phyloP scores from a whole-genome alignment of 129 eudicot genomes.

The Flaveria linearis region DNA sequence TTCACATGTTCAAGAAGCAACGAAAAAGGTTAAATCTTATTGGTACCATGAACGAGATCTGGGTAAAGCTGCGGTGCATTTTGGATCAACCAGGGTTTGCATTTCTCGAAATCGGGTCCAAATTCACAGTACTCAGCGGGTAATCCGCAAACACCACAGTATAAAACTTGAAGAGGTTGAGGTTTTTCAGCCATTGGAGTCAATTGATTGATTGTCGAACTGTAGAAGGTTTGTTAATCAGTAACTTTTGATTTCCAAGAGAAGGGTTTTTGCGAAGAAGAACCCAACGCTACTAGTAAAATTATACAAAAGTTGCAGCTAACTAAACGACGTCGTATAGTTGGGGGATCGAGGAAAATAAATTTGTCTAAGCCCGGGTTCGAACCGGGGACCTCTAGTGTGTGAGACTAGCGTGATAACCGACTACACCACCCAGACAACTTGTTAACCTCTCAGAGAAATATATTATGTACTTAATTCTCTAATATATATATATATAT shows the following conservation, averaged over 20 bases:
- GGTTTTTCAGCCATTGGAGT: constrained; percentile 71
- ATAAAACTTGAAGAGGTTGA: constrained; percentile 53
- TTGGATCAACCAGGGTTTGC: constrained; percentile 92
- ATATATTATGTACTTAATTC: too few species aligned
- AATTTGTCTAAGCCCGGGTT: constrained; percentile 95
- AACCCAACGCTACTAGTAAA: constrained; percentile 9
- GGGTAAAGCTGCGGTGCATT: constrained; percentile 77
- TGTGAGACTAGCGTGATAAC: constrained; percentile 99
- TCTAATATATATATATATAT: too few species aligned
- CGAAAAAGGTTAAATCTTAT: not conserved
- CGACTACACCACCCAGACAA: constrained; percentile 99
- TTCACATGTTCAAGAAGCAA: not conserved
- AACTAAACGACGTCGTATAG: not conserved
- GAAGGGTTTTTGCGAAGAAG: constrained; percentile 19
- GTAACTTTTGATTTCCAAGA: not conserved
- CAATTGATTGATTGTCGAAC: not conserved
- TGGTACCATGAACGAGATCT: constrained; percentile 69
- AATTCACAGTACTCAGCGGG: constrained; percentile 90
- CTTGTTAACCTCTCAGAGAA: not conserved
- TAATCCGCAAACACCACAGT: constrained; percentile 77
- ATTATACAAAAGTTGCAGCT: not conserved
- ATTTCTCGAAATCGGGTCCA: constrained; percentile 89
- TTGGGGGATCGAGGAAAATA: not conserved
- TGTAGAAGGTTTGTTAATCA: not conserved
- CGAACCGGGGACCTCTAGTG: constrained; percentile 99